Evolutionary conservation across 2,329 filamentous ascomycete genomes (phyloP), one percentile per base, ranked within the genome.

Genomic region (Tolypocladium pustulatum): DNA sequence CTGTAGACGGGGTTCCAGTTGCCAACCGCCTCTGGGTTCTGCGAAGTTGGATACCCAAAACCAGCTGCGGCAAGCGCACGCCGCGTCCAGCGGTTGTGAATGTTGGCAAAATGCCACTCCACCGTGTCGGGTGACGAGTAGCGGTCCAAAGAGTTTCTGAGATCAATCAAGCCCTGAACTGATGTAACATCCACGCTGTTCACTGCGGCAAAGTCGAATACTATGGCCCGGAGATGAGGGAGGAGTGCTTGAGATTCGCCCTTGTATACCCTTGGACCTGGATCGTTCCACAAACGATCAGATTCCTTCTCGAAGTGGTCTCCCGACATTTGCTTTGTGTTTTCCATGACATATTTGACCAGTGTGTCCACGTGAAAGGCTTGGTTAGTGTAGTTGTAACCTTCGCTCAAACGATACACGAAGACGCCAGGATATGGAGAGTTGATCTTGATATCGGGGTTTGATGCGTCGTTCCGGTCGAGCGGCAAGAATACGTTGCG

Each of bases 161-260:
- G 69, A 63, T 85, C 81, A 53, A 83, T 73, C 13, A 86, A 71
- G 0, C 79, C 79, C 63, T 86, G 82, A 0, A 84, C 69, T 2
- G 80, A 79, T 0, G 82, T 85, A 10, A 83, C 76, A 60, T 86
- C 83, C 34, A 85, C 71, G 58, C 77, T 75, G 64, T 82, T 81
- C 53, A 85, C 79, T 1, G 80, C 75, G 0, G 79, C 78, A 65
- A 81, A 83, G 69, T 86, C 83, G 2, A 85, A 72, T 12, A 86
- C 74, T 10, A 86, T 63, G 6, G 83, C 81, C 6, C 76, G 76
- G 20, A 85, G 72, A 13, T 75, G 68, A 0, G 82, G 81, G 0
- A 77, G 81, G 0, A 77, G 71, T 15, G 66, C 65, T 37, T 72
- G 68, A 20, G 62, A 61, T 38, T 66, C 56, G 30, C 63, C 61